Evolutionary conservation across 345 rosid genomes (phyloP).

Genomic region (Zanthoxylum bungeanum): DNA sequence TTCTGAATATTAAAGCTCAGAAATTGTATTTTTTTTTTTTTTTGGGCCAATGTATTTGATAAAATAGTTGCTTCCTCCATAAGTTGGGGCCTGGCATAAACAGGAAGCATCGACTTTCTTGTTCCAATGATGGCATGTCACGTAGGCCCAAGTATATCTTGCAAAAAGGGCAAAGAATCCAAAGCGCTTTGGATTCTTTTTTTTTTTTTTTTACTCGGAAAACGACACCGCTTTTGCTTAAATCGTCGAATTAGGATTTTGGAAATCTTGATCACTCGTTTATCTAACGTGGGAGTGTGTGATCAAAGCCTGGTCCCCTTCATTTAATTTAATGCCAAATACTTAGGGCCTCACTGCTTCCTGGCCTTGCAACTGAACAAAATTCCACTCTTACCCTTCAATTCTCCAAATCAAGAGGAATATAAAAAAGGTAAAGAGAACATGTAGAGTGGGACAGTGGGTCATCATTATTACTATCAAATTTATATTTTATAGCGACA

Average conservation of each 20-base stretch:
- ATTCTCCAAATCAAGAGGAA: not conserved
- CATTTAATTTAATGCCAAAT: too few relatives aligned
- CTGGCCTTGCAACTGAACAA: not conserved
- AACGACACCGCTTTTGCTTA: constrained; percentile 14
- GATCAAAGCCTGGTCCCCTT: not conserved
- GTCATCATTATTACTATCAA: not conserved
- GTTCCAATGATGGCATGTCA: not conserved
- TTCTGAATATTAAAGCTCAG: too few relatives aligned
- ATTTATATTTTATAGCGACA: not conserved
- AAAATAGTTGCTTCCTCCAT: not conserved
- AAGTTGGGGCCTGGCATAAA: not conserved
- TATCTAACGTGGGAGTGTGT: too few relatives aligned
- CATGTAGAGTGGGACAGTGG: not conserved
- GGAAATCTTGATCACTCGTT: not conserved
- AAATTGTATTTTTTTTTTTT: not conserved
- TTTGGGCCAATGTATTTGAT: not conserved
- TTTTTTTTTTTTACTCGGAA: constrained; percentile 3
- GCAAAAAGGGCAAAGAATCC: constrained; percentile 30
- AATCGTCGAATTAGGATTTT: not conserved
- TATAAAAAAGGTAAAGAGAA: not conserved
- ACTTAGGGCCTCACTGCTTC: too few relatives aligned
- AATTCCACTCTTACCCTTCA: constrained; percentile 8
- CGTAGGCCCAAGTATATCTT: constrained; percentile 20
- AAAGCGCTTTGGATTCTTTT: constrained; percentile 9
- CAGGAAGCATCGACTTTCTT: not conserved